These are phyloP conservation scores for Cercophora newfieldiana DNA, from an alignment of 495 filamentous ascomycete species.

Conservation along the genomic window DNA sequence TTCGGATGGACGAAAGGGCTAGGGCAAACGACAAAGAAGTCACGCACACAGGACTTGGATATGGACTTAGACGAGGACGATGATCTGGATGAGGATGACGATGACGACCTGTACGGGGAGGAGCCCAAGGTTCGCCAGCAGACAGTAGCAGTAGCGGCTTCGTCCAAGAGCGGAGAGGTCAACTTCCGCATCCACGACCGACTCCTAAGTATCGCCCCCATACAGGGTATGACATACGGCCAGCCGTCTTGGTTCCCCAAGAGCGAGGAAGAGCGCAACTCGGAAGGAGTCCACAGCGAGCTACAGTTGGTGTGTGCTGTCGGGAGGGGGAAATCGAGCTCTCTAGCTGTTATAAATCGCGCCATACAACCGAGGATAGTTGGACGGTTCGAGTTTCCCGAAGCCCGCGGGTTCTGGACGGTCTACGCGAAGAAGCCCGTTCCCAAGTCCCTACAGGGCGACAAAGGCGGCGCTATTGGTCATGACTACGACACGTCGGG, in stretches of 20 bases:
- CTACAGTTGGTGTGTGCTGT: conserved; percentile 72
- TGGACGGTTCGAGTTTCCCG: conserved; percentile 61
- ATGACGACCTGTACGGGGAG: conserved; percentile 66
- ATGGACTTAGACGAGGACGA: conserved; percentile 55
- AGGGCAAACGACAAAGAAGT: conserved; percentile 53
- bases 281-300: conserved; percentile 49
- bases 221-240: conserved; percentile 69
- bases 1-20: conserved; percentile 71
- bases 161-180: conserved; percentile 59
- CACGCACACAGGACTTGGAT: conserved; percentile 47
- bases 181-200: conserved; percentile 74
- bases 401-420: conserved; percentile 64
- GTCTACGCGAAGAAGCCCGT: conserved; percentile 59
- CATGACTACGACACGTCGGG: conserved; percentile 52
- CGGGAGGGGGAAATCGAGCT: conserved; percentile 68
- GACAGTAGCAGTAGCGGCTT: conserved; percentile 27
- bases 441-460: conserved; percentile 52
- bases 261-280: conserved; percentile 45
- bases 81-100: conserved; percentile 53
- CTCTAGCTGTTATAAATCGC: conserved; percentile 71
- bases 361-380: conserved; percentile 68
- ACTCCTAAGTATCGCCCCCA: conserved; percentile 73
- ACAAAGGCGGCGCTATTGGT: conserved; percentile 49
- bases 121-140: conserved; percentile 44
- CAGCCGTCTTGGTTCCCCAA: conserved; percentile 44